These are phyloP conservation scores for Anisodus acutangulus DNA, from an alignment of 257 asterid genomes.

Conservation along the genomic window DNA sequence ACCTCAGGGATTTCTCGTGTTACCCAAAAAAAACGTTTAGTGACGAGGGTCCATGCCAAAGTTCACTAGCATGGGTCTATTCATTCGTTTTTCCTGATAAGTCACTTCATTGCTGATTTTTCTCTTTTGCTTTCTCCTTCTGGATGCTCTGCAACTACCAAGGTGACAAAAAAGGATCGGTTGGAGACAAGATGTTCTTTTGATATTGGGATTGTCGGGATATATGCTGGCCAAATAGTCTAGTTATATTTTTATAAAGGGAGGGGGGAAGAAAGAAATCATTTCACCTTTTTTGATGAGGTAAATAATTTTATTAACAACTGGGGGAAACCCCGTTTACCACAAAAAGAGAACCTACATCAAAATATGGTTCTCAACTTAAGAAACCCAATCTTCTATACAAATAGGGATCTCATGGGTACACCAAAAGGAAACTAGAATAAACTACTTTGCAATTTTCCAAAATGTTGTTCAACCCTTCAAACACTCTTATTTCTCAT, in stretches of 20 bases:
- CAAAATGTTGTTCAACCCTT: neutral
- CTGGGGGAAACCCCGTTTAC: neutral
- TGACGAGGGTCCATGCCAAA: neutral
- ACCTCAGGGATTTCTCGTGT: neutral
- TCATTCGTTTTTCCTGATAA: neutral
- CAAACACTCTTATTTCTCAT: neutral
- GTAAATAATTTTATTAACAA: no score
- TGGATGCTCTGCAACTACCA: neutral
- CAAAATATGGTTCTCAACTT: no score
- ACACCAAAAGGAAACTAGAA: neutral
- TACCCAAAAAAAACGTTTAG: neutral
- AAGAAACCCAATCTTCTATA: neutral
- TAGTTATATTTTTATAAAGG: no score
- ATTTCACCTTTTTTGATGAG: neutral
- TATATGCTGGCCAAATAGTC: no score
- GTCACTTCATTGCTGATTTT: neutral
- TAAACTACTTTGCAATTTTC: neutral
- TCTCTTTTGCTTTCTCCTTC: neutral
- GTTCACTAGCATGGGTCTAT: neutral
- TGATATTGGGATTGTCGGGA: neutral
- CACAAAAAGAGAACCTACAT: neutral
- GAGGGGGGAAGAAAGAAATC: neutral
- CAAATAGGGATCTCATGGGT: neutral
- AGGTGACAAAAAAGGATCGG: neutral
- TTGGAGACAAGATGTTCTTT: neutral